phyloP scores from a whole-genome alignment of 129 eudicot species.

The Pulicaria dysenterica region DNA sequence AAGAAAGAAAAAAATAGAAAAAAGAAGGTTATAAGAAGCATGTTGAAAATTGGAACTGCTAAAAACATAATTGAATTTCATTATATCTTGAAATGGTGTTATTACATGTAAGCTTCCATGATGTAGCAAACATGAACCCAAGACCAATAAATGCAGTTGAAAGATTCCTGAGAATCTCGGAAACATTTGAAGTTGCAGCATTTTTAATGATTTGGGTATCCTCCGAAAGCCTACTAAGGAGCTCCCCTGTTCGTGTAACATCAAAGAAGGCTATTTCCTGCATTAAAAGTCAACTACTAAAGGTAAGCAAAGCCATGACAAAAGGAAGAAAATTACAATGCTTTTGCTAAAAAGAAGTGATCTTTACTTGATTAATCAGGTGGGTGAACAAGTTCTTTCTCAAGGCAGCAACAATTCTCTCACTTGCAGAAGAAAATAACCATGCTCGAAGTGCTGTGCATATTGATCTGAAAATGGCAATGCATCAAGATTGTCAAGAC shows the following conservation, averaged over 20 bases:
- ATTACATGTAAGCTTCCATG: constrained; percentile 91
- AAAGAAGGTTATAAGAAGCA: constrained; percentile 9
- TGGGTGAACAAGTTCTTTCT: constrained; percentile 76
- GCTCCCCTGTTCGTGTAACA: constrained; percentile 72
- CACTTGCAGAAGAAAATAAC: constrained; percentile 90
- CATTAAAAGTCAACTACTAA: not conserved
- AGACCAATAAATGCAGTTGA: constrained; percentile 66
- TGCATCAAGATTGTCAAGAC: constrained; percentile 12
- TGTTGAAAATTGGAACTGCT: not conserved
- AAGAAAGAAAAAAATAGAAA: constrained; percentile 4
- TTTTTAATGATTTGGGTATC: constrained; percentile 80
- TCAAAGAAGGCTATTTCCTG: constrained; percentile 87
- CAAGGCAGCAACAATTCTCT: constrained; percentile 85
- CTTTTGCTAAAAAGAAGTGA: not conserved
- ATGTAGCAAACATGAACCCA: constrained; percentile 88
- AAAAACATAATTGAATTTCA: constrained; percentile 5
- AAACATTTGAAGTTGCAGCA: constrained; percentile 45
- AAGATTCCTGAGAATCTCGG: constrained; percentile 42
- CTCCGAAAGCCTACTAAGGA: constrained; percentile 78
- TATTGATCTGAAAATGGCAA: constrained; percentile 55
- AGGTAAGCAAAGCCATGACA: constrained; percentile 8
- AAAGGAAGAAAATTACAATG: not conserved
- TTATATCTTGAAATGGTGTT: not conserved
- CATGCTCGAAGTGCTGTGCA: constrained; percentile 82
- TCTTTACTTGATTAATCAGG: constrained; percentile 65